Evolutionary conservation across 768 basidiomycete species (phyloP).

Genomic region (Rhodotorula toruloides): DNA sequence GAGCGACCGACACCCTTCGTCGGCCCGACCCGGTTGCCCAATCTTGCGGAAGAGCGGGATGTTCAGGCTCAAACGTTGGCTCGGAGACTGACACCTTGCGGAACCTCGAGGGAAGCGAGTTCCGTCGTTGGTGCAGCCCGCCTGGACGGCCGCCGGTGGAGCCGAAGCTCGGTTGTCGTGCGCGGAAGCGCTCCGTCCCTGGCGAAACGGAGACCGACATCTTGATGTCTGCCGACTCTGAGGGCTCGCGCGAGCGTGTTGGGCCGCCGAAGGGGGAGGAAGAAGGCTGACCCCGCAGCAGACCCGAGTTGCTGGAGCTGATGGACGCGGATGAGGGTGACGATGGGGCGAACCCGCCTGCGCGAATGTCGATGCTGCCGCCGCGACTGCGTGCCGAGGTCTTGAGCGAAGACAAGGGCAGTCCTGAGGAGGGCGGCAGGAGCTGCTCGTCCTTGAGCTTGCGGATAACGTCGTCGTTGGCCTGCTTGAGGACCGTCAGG

Average conservation of each 20-base stretch:
- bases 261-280: constrained; percentile 53
- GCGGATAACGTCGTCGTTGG: constrained; percentile 95
- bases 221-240: constrained; percentile 10
- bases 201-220: constrained; percentile 58
- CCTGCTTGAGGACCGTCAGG: constrained; percentile 87
- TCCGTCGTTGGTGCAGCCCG: constrained; percentile 35
- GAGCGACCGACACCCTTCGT: constrained; percentile 8
- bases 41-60: constrained; percentile 11
- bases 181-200: constrained; percentile 74
- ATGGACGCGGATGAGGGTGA: constrained; percentile 24
- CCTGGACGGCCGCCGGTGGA: constrained; percentile 9
- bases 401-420: neutral
- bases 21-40: constrained; percentile 14
- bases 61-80: neutral
- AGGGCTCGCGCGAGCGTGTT: constrained; percentile 21
- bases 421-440: constrained; percentile 54
- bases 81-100: constrained; percentile 32
- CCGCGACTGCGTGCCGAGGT: neutral
- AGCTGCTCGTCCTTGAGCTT: constrained; percentile 90
- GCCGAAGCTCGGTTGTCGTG: constrained; percentile 27
- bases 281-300: constrained; percentile 51
- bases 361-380: constrained; percentile 19
- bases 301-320: constrained; percentile 19
- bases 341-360: constrained; percentile 21
- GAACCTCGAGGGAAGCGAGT: constrained; percentile 40